These are phyloP conservation scores for Cardamine occulta DNA, from an alignment of 345 rosid genomes.

Conservation along the genomic window DNA sequence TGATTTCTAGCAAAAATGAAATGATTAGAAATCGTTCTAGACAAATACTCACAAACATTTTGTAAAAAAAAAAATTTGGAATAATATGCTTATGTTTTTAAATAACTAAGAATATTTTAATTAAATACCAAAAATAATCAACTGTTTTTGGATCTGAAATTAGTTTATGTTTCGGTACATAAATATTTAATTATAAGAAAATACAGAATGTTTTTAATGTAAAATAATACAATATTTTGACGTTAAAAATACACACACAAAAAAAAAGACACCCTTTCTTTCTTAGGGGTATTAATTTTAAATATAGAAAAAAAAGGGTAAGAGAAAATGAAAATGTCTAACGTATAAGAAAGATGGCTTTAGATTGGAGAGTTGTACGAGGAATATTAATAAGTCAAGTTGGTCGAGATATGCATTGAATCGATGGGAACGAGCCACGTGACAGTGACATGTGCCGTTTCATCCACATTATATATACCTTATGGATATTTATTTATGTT, in stretches of 20 bases:
- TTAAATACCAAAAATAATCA: background rate
- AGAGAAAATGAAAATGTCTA: slow-evolving; percentile 15
- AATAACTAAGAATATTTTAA: background rate
- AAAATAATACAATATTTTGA: too few relatives aligned
- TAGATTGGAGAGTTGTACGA: slow-evolving; percentile 43
- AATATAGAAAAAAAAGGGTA: background rate
- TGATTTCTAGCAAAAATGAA: background rate
- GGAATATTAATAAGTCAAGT: slow-evolving; percentile 43
- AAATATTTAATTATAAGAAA: background rate
- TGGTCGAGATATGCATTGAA: slow-evolving; percentile 43
- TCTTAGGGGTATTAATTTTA: background rate
- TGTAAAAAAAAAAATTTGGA: background rate
- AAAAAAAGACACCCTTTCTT: too few relatives aligned
- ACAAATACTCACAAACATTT: background rate
- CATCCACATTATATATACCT: slow-evolving; percentile 25
- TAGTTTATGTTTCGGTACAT: background rate
- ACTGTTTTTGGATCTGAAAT: background rate
- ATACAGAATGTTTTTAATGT: too few relatives aligned
- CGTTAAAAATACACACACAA: too few relatives aligned
- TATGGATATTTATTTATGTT: slow-evolving; percentile 12
- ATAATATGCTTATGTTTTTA: background rate
- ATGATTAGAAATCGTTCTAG: background rate
- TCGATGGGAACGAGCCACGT: slow-evolving; percentile 39
- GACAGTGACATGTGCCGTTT: slow-evolving; percentile 39
- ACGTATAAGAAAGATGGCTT: slow-evolving; percentile 29